Base-by-base conservation (phyloP, 1,284 basidiomycete species). In the Boletus semigastroideus region DNA sequence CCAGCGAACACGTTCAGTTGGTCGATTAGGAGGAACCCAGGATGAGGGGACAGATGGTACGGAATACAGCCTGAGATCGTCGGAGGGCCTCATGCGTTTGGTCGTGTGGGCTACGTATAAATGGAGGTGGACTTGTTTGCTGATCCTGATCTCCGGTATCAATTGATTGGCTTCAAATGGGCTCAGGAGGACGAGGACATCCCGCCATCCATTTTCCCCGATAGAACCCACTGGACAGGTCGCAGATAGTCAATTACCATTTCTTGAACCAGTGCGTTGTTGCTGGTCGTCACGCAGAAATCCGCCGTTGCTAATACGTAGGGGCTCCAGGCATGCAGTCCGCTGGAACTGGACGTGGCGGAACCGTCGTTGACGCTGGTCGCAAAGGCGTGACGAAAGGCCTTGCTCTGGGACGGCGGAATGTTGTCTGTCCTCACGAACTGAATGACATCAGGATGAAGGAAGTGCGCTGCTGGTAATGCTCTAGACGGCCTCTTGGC, bases 71-170 rank as follows among this genome's bases (percentile, higher is more conserved):
- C 16, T 34, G 31, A 48, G 39, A 28, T 45, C 22, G 11, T 49
- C 41, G 11, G 46, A 7, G 25, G 46, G 46, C 9, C 25, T 40
- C 46, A 48, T 48, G 30, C n/a, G 46, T 12, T 40, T 38, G 19
- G 40, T 36, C 4, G 47, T 36, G 8, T 39, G 47, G 11, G 47
- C 39, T 6, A 36, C 11, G 31, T 48, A 42, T 19, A 41, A 10
- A 27, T 48, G 47, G n/a, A 48, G 39, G 22, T 42, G 40, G 10
- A 49, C 41, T 11, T 49, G 41, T 10, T 49, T 11, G 41, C 48
- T 49, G 33, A 19, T 20, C 40, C 41, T 28, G 4, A 49, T 49
- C 5, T 42, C 31, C 37, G 48, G 33, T 25, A 49, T 19, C 25
- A 49, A n/a, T 1, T 0, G 33, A 13, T 37, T 14, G 17, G n/a